Evolutionary conservation across 345 rosid genomes (phyloP).

Genomic region (Eucalyptus sp.): DNA sequence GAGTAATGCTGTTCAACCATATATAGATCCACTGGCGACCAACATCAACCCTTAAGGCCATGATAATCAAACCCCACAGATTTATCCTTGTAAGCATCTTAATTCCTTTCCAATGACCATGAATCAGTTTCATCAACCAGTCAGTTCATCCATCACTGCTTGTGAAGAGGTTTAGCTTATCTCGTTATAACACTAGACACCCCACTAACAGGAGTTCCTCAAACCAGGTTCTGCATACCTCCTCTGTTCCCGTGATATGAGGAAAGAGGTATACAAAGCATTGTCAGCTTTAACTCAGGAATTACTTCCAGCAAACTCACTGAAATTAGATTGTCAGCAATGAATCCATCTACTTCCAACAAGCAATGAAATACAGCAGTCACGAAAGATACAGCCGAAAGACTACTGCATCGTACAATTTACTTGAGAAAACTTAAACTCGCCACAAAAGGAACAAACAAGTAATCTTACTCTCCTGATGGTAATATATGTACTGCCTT

Average conservation of each 20-base stretch:
- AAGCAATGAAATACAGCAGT: background rate
- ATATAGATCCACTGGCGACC: background rate
- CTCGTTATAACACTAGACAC: background rate
- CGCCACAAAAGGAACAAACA: background rate
- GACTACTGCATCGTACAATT: background rate
- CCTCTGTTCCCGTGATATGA: background rate
- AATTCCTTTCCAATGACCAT: background rate
- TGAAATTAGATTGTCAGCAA: background rate
- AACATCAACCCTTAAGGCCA: background rate
- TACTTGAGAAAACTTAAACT: background rate
- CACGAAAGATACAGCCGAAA: background rate
- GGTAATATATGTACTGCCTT: background rate
- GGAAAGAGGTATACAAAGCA: background rate
- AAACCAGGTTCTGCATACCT: background rate
- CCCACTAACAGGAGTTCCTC: background rate
- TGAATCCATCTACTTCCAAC: background rate
- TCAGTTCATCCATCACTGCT: background rate
- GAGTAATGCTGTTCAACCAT: background rate
- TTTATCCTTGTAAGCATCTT: background rate
- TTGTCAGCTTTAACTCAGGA: background rate
- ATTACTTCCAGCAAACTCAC: background rate
- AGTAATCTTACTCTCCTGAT: background rate
- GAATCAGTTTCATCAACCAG: background rate
- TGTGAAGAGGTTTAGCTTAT: background rate
- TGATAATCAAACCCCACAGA: background rate